Conservation (phyloP, 2,329 filamentous ascomycete genomes). For the Microdochium nivale region DNA sequence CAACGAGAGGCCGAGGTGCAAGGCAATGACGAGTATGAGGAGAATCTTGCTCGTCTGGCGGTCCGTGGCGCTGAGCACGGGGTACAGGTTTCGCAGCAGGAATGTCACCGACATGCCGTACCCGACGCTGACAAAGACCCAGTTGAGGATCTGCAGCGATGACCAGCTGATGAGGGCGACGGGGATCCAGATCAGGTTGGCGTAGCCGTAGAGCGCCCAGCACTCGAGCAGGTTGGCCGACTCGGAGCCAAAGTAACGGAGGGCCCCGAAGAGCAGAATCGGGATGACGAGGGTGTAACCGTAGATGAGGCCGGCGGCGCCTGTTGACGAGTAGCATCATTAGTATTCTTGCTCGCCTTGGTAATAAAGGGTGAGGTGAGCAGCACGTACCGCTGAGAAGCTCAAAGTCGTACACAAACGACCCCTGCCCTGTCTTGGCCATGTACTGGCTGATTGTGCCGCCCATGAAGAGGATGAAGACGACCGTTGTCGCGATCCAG, state of each 20-base stretch:
- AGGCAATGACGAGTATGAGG: slow-evolving; percentile 70
- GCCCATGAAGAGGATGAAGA: slow-evolving; percentile 89
- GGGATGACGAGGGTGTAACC: slow-evolving; percentile 90
- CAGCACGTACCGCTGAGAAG: slow-evolving; percentile 64
- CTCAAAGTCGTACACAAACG: slow-evolving; percentile 87
- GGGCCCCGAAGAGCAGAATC: slow-evolving; percentile 72
- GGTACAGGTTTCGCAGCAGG: slow-evolving; percentile 78
- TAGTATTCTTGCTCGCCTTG: background rate
- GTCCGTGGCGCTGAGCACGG: slow-evolving; percentile 87
- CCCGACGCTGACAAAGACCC: slow-evolving; percentile 82
- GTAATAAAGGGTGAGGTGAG: slow-evolving; percentile 1
- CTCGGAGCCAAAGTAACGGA: slow-evolving; percentile 94
- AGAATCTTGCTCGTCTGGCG: slow-evolving; percentile 84
- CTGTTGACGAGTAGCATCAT: slow-evolving; percentile 23
- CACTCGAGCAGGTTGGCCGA: slow-evolving; percentile 90
- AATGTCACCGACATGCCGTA: slow-evolving; percentile 79
- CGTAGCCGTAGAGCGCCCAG: slow-evolving; percentile 92
- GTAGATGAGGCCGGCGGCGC: slow-evolving; percentile 86
- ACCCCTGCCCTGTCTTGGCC: slow-evolving; percentile 54
- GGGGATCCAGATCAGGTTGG: slow-evolving; percentile 94
- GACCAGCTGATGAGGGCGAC: slow-evolving; percentile 91
- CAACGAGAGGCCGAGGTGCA: slow-evolving; percentile 85
- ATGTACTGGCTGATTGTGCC: slow-evolving; percentile 93
- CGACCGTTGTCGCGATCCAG: slow-evolving; percentile 97
- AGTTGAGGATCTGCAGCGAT: slow-evolving; percentile 79